Evolutionary conservation across 129 eudicot genomes (phyloP).

Genomic region (Saposhnikovia divaricata): DNA sequence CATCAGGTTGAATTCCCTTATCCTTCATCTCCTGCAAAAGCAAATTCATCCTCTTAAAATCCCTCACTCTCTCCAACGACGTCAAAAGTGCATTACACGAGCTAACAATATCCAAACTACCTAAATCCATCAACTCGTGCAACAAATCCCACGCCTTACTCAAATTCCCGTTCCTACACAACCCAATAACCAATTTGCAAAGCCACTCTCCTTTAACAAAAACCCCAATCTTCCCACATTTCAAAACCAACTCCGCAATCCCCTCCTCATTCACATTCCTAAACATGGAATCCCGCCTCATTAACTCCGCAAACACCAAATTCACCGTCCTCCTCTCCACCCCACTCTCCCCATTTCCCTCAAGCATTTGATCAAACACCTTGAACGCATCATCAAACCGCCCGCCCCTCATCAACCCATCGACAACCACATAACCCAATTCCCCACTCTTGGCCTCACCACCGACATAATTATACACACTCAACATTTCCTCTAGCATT

Average conservation of each 20-base stretch:
- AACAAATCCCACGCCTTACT: conserved; percentile 53
- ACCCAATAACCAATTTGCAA: conserved; percentile 31
- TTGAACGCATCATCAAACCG: conserved; percentile 41
- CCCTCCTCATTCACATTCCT: conserved; percentile 28
- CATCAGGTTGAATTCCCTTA: conserved; percentile 42
- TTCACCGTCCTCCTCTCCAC: conserved; percentile 25
- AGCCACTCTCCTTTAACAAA: conserved; percentile 29
- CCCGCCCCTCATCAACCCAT: conserved; percentile 23
- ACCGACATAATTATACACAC: conserved; percentile 33
- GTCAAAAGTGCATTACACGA: conserved; percentile 58
- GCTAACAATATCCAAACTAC: conserved; percentile 27
- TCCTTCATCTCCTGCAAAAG: conserved; percentile 62
- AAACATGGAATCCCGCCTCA: conserved; percentile 29
- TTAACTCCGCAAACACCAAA: conserved; percentile 28
- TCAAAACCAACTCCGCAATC: conserved; percentile 28
- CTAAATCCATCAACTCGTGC: conserved; percentile 43
- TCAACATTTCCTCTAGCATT: conserved; percentile 31
- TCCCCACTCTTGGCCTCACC: conserved; percentile 19
- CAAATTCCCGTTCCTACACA: conserved; percentile 34
- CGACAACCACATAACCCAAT: conserved; percentile 26
- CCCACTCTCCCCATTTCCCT: conserved; percentile 13
- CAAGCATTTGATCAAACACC: conserved; percentile 72
- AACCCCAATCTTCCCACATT: conserved; percentile 39
- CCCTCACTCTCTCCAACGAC: conserved; percentile 32
- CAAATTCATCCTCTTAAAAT: conserved; percentile 39